Evolutionary conservation across 2,329 filamentous ascomycete genomes (phyloP), one percentile per base, ranked within the genome.

Genomic region (Balansia obtecta): DNA sequence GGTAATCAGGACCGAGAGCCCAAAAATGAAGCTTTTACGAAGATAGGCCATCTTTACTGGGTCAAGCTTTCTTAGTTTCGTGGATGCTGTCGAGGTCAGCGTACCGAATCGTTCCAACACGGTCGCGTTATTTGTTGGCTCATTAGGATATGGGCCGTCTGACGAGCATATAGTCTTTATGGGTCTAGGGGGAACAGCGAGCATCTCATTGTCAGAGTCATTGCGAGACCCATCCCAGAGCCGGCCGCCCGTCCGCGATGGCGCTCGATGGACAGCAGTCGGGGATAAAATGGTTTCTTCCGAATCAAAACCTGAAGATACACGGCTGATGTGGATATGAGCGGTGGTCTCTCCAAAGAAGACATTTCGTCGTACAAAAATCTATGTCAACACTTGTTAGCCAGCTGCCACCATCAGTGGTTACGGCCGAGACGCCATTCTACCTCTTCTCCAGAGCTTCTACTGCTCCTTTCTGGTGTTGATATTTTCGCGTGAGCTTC

Each of bases 11-110:
- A 80, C 74, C 2, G 75, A 75, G 53, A 80, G 72, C 27, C 74
- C 76, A 50, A 80, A 80, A 10, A 81, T 75, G 61, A 80, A 80
- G 20, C 76, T 80, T 2, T 77, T 80, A 13, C 77, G 73, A 32
- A 80, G 67, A 56, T 80, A 81, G 5, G 77, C 74, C 51, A 80
- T 70, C 63, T 80, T 80, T 49, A 80, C 69, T 0, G 76, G 76
- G 59, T 80, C 77, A 53, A 68, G 59, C 20, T 60, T 55, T 50
- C 58, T 63, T 33, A 67, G 59, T 44, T 63, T 66, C 38, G 61
- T 45, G 0, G 63, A 65, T 1, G 64, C 63, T 32, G 55, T 64
- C 2, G 60, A 60, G 32, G 58, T 60, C 34, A 59, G 51, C 13
- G 51, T 54, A 12, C 56, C 57, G 16, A 67, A 53, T 9, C 56